phyloP scores from a whole-genome alignment of 1,284 basidiomycete species.

The Polyporus tsugae region DNA sequence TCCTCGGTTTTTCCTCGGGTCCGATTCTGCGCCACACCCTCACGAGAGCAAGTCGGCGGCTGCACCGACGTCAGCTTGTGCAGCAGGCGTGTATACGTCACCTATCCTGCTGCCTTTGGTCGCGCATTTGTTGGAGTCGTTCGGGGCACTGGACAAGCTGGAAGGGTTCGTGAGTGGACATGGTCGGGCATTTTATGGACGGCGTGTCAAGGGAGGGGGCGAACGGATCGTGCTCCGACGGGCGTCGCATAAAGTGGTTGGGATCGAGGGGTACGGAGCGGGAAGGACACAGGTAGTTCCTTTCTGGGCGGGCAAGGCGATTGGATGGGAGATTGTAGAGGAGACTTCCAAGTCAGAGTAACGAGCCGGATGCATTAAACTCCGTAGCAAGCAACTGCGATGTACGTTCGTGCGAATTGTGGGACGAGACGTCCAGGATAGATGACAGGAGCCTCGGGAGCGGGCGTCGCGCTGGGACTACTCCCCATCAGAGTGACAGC shows the following conservation, averaged over 20 bases:
- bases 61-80: conserved; percentile 79
- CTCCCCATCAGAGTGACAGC: background rate
- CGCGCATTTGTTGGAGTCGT: conserved; percentile 86
- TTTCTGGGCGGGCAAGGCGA: conserved; percentile 90
- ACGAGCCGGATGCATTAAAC: background rate
- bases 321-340: conserved; percentile 82
- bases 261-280: conserved; percentile 54
- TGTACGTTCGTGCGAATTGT: background rate
- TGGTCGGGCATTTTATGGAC: conserved; percentile 85
- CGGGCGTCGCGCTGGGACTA: background rate
- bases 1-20: conserved; percentile 97
- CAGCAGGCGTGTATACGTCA: conserved; percentile 94
- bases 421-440: background rate
- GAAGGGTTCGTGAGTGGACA: conserved; percentile 80
- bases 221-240: conserved; percentile 47
- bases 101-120: conserved; percentile 90
- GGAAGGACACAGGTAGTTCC: conserved; percentile 77
- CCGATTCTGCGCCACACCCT: conserved; percentile 96
- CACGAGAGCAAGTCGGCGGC: conserved; percentile 82
- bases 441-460: conserved; percentile 1
- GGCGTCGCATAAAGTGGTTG: conserved; percentile 54
- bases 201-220: conserved; percentile 39
- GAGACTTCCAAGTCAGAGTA: background rate
- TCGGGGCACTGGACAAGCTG: conserved; percentile 84
- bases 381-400: background rate